Percentiles rank a stretch among this genome's conserved stretches.
Conservation (phyloP, 805 yeast species). For the Deakozyma indianensis region DNA sequence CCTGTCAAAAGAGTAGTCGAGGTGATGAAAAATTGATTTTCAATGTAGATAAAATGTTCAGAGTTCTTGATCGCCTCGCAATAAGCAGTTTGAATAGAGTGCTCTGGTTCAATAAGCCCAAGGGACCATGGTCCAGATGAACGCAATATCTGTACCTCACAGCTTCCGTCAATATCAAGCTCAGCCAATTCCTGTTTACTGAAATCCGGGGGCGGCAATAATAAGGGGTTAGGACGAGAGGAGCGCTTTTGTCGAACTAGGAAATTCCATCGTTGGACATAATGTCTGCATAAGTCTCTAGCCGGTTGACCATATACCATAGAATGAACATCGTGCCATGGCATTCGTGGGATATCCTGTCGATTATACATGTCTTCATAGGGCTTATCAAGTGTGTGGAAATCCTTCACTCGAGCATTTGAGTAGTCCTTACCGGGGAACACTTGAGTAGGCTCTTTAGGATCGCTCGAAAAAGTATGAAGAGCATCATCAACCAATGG, state of each 20-base stretch:
- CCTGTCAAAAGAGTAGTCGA: constrained; percentile 74
- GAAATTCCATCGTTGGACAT: constrained; percentile 96
- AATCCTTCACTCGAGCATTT: constrained; percentile 86
- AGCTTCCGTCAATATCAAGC: constrained; percentile 42
- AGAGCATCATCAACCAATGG: constrained; percentile 63
- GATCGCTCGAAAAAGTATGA: constrained; percentile 21
- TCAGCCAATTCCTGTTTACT: constrained; percentile 46
- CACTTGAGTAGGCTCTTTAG: constrained; percentile 38
- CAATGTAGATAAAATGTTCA: constrained; percentile 86
- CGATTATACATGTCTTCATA: constrained; percentile 89
- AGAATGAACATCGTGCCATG: constrained; percentile 99
- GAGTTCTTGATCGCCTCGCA: constrained; percentile 80
- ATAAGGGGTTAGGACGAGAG: constrained; percentile 79
- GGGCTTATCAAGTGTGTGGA: constrained; percentile 66
- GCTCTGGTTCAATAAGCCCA: constrained; percentile 73
- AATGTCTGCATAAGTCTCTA: constrained; percentile 82
- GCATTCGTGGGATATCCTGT: constrained; percentile 76
- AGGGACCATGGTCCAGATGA: constrained; percentile 90
- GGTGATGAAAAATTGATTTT: constrained; percentile 88
- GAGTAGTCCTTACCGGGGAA: constrained; percentile 98
- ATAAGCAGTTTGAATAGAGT: constrained; percentile 86
- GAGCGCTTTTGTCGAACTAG: constrained; percentile 87
- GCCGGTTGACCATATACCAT: constrained; percentile 89
- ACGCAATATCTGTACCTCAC: constrained; percentile 81
- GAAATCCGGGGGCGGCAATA: constrained; percentile 86